Evolutionary conservation across 495 filamentous ascomycete genomes (phyloP), one percentile per base, ranked within the genome.

Genomic region (Hypoxylon trugodes): DNA sequence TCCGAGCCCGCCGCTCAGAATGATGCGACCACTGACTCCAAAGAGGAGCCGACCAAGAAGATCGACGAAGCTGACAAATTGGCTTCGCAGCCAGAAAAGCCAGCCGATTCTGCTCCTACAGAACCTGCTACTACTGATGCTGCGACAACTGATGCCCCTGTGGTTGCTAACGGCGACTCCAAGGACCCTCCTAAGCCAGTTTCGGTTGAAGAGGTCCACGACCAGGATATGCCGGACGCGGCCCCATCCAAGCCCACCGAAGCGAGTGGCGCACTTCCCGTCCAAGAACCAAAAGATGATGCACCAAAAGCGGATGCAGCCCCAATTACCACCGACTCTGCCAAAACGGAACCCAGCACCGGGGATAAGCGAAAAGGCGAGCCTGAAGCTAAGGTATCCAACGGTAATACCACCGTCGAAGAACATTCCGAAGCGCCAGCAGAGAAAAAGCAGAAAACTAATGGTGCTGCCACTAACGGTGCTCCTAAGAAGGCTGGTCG

Each of bases 361-460:
- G 58, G 66, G 33, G 63, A 65, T 24, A 76, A 76, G 52, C 72
- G 72, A 45, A 73, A 74, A 51, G n/a, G 51, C 68, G 21, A 58
- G 62, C n/a, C n/a, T 22, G 59, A 69, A 22, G 55, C 60, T n/a
- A 42, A 55, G n/a, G 43, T 38, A 6, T 26, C 61, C 2, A 62
- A 74, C 32, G 65, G 65, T 4, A 52, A 68, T 13, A 51, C 36
- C 6, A 33, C 48, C 8, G 30, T 37, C 16, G 42, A 66, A 6
- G 59, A 55, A 24, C 18, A 57, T 35, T 25, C n/a, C 0, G 66
- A 70, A 16, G 46, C 48, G 26, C 66, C 59, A 4, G 59, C 50
- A n/a, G 65, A 67, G 24, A 79, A 77, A 46, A 78, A 77, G 49
- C 38, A 59, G 21, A 77, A 77, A 65, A 68, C 67, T 10, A 72